Base-by-base conservation (phyloP, 306 rosid genomes). In the Cercis canadensis region DNA sequence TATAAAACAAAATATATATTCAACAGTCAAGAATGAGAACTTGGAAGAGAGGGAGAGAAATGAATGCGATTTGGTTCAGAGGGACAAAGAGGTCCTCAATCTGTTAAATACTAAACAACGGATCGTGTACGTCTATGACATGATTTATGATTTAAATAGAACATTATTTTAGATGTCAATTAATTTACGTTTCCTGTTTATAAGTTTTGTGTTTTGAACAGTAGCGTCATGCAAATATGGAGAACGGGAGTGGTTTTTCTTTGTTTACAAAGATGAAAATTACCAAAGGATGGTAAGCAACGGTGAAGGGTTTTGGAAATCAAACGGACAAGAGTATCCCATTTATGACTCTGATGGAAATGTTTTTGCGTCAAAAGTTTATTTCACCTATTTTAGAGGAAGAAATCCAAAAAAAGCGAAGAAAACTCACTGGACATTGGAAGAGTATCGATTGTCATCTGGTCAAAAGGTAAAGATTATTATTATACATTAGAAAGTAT, bases 351-450 rank as follows among this genome's bases (percentile, higher is more conserved):
- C 41, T 14, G 0, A 14, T 29, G 62, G 62, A 14, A 12, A 57
- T 13, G 10, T 57, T 5, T 5, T 31, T 0, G 62, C 41, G 1
- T 32, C 32, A 0, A 57, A 57, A 57, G 5, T 31, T 2, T 0
- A 1, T 13, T 57, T 31, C 17, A 4, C 8, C 5, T 57, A 31
- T 57, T 57, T 11, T 16, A 6, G 4, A 2, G 41, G 18, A 14
- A 14, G 15, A 2, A 12, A 32, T n/a, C 4, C 17, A 57, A 6
- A 32, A 0, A 29, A 31, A 3, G 18, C 40, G 0, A 57, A n/a
- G 18, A 57, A 32, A 57, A 57, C 62, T 12, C 62, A 57, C 1
- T 57, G 62, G 62, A 57, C 7, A 14, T 1, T 57, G 62, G 17
- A 57, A 6, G n/a, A 32, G 41, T 57, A 57, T 32, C 18, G 11